phyloP scores from a whole-genome alignment of 345 rosid species.

The Reutealis trisperma region DNA sequence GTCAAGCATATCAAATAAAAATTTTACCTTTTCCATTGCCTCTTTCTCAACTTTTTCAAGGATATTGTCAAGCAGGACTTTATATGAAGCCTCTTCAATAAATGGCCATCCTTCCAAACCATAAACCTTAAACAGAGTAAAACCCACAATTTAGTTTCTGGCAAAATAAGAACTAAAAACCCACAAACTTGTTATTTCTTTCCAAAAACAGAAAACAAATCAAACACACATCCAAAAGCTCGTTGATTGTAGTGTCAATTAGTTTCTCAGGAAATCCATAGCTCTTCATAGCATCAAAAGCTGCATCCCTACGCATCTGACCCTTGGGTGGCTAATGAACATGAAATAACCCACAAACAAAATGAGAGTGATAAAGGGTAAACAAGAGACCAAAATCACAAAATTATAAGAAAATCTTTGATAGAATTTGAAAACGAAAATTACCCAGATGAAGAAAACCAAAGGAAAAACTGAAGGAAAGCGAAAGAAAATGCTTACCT shows the following conservation, averaged over 20 bases:
- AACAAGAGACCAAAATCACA: neutral
- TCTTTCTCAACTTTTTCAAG: slow-evolving; percentile 32
- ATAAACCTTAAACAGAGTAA: slow-evolving; percentile 33
- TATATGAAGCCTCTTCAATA: slow-evolving; percentile 45
- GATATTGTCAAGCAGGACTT: slow-evolving; percentile 37
- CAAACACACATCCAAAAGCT: slow-evolving; percentile 40
- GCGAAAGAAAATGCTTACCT: neutral
- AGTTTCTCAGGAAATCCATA: slow-evolving; percentile 32
- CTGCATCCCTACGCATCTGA: slow-evolving; percentile 44
- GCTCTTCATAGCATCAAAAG: slow-evolving; percentile 44
- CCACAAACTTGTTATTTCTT: neutral
- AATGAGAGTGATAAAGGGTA: neutral
- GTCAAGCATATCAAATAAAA: neutral
- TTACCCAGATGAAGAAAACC: neutral
- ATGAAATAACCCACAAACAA: neutral
- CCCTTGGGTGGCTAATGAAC: neutral
- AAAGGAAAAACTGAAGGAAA: neutral
- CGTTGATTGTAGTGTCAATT: slow-evolving; percentile 25
- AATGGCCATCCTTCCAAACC: slow-evolving; percentile 46
- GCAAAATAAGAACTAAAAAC: neutral
- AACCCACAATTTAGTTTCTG: neutral
- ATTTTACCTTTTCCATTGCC: slow-evolving; percentile 23
- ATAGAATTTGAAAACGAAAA: neutral
- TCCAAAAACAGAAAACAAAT: neutral
- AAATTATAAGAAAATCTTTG: too few relatives aligned